These are phyloP conservation scores for Hemisphaericaspora xylanilytica DNA, from an alignment of 1,139 yeast species.

Conservation along the genomic window DNA sequence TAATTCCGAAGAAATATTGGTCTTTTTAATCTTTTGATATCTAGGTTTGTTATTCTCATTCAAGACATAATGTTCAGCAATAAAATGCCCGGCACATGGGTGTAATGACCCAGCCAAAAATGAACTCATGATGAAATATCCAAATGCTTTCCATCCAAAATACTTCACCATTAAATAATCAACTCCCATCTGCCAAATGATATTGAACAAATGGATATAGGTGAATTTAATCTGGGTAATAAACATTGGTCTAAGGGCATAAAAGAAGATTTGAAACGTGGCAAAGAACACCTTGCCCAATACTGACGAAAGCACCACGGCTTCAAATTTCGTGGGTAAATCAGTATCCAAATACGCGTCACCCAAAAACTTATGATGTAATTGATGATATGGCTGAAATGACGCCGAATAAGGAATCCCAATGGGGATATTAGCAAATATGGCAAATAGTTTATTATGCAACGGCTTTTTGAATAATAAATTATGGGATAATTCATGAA, in stretches of 20 bases:
- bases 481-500: slow-evolving; percentile 86
- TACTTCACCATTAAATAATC: slow-evolving; percentile 54
- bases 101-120: slow-evolving; percentile 90
- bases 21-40: slow-evolving; percentile 11
- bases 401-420: slow-evolving; percentile 91
- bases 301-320: slow-evolving; percentile 66
- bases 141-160: slow-evolving; percentile 65
- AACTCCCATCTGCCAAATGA: slow-evolving; percentile 55
- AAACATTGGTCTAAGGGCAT: slow-evolving; percentile 88
- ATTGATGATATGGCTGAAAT: slow-evolving; percentile 86
- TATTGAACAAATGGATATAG: slow-evolving; percentile 67
- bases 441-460: slow-evolving; percentile 74
- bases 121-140: slow-evolving; percentile 71
- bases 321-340: slow-evolving; percentile 78
- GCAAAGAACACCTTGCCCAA: slow-evolving; percentile 91
- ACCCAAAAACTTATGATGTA: slow-evolving; percentile 91
- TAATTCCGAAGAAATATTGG: slow-evolving; percentile 28
- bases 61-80: slow-evolving; percentile 87
- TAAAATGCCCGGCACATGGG: slow-evolving; percentile 94
- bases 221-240: slow-evolving; percentile 75
- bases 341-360: slow-evolving; percentile 84
- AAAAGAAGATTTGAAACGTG: slow-evolving; percentile 82
- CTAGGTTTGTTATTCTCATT: slow-evolving; percentile 52
- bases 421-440: slow-evolving; percentile 77
- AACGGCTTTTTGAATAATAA: slow-evolving; percentile 78